Evolutionary conservation across 2,329 filamentous ascomycete species (phyloP).

Genomic region (Gliomastix tumulicola): DNA sequence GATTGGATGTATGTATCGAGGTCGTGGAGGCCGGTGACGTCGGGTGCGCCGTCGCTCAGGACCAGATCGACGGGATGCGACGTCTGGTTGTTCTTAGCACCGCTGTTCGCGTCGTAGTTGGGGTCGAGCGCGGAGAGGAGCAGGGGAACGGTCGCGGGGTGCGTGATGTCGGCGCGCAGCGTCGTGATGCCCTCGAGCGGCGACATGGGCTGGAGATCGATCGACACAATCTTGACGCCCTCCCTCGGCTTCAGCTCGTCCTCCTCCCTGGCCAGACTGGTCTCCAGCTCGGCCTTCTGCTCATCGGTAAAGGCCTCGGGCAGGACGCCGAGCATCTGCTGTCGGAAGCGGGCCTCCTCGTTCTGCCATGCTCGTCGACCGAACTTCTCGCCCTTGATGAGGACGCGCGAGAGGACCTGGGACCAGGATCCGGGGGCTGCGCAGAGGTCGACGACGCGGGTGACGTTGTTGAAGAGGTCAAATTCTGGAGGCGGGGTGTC

Average conservation of each 20-base stretch:
- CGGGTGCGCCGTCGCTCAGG: conserved; percentile 89
- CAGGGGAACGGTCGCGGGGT: conserved; percentile 88
- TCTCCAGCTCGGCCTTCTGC: conserved; percentile 7
- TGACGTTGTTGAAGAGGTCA: conserved; percentile 84
- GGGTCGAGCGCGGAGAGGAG: conserved; percentile 80
- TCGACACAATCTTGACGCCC: conserved; percentile 88
- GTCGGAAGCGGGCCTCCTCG: conserved; percentile 60
- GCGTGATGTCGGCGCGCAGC: conserved; percentile 91
- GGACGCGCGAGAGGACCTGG: conserved; percentile 85
- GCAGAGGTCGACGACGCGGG: conserved; percentile 90
- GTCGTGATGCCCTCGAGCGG: conserved; percentile 89
- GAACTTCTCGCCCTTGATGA: conserved; percentile 91
- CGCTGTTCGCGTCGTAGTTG: conserved; percentile 43
- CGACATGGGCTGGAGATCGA: conserved; percentile 94
- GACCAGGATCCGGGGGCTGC: conserved; percentile 96
- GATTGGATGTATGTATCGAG: conserved; percentile 98
- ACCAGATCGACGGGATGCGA: conserved; percentile 85
- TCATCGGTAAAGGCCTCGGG: conserved; percentile 18
- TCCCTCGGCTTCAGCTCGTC: conserved; percentile 39
- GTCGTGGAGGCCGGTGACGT: conserved; percentile 94
- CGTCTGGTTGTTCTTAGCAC: conserved; percentile 37
- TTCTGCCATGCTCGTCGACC: conserved; percentile 83
- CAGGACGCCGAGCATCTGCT: conserved; percentile 51
- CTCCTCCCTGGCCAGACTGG: conserved; percentile 10
- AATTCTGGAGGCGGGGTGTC: conserved; percentile 76